Percentiles rank a stretch among this genome's conserved stretches.
Conservation (phyloP, 2,329 filamentous ascomycete species). For the Neonectria magnoliae region DNA sequence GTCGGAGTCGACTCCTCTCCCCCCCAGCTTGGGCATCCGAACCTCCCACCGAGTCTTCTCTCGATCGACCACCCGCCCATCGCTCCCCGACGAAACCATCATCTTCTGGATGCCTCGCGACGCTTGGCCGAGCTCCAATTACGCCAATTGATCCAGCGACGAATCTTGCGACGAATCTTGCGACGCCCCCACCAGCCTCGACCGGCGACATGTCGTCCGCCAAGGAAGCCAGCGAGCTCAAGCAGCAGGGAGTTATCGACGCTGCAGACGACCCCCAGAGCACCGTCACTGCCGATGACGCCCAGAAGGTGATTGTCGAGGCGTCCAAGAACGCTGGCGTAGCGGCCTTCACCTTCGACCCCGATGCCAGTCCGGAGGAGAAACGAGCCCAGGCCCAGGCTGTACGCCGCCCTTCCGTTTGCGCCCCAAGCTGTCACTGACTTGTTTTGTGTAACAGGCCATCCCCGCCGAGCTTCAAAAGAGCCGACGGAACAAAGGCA, state of each 20-base stretch:
- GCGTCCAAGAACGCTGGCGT: slow-evolving; percentile 83
- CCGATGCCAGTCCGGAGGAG: slow-evolving; percentile 82
- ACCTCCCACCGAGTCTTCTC: slow-evolving; percentile 14
- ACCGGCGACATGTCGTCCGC: slow-evolving; percentile 47
- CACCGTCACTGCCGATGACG: slow-evolving; percentile 73
- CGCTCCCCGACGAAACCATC: slow-evolving; percentile 23
- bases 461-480: slow-evolving; percentile 52
- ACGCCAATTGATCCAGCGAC: slow-evolving; percentile 36
- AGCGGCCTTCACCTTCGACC: slow-evolving; percentile 85
- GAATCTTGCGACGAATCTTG: slow-evolving; percentile 21
- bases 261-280: slow-evolving; percentile 78
- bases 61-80: slow-evolving; percentile 18
- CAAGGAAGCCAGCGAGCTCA: slow-evolving; percentile 69
- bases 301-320: slow-evolving; percentile 77
- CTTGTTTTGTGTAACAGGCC: slow-evolving; percentile 41
- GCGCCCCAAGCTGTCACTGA: slow-evolving; percentile 20
- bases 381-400: slow-evolving; percentile 83
- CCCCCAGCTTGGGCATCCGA: slow-evolving; percentile 5
- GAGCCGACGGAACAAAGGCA: slow-evolving; percentile 61
- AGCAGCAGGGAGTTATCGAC: slow-evolving; percentile 82
- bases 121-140: slow-evolving; percentile 25
- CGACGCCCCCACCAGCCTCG: slow-evolving; percentile 27
- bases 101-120: slow-evolving; percentile 35
- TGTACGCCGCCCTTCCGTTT: slow-evolving; percentile 60
- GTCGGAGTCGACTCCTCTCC: slow-evolving; percentile 23